Conservation (phyloP, 73 alveolate genomes). For the Stentor roeselii region DNA sequence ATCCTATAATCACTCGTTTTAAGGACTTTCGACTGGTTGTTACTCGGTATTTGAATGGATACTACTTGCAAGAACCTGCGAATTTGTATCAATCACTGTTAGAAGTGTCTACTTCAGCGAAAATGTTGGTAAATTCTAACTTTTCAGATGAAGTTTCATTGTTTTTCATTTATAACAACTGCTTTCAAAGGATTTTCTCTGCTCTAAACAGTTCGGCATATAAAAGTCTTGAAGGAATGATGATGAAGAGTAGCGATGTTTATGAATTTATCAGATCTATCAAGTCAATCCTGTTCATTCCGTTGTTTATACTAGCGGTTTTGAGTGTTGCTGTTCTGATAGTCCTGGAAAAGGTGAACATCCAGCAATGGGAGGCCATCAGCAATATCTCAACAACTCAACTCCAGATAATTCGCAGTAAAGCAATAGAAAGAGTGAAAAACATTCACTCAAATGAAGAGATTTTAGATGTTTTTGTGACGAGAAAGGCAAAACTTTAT, state of each 20-base stretch:
- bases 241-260: not conserved
- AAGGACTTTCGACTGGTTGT: not conserved
- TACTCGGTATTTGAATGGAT: not conserved
- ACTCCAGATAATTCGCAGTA: not conserved
- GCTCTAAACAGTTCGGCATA: not conserved
- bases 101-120: not conserved
- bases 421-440: not conserved
- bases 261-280: not conserved
- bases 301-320: not conserved
- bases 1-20: not conserved
- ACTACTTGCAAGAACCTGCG: not conserved
- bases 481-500: not conserved
- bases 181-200: not conserved
- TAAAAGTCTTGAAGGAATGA: not conserved
- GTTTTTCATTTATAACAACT: not conserved
- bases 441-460: not conserved
- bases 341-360: not conserved
- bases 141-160: not conserved
- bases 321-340: not conserved
- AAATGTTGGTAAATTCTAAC: not conserved
- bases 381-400: not conserved
- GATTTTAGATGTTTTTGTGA: not conserved
- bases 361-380: not conserved
- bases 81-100: not conserved
- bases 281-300: not conserved